Conservation (phyloP, 225 moss, liverwort and hornwort species). For the Pseudoscleropodium purum region DNA sequence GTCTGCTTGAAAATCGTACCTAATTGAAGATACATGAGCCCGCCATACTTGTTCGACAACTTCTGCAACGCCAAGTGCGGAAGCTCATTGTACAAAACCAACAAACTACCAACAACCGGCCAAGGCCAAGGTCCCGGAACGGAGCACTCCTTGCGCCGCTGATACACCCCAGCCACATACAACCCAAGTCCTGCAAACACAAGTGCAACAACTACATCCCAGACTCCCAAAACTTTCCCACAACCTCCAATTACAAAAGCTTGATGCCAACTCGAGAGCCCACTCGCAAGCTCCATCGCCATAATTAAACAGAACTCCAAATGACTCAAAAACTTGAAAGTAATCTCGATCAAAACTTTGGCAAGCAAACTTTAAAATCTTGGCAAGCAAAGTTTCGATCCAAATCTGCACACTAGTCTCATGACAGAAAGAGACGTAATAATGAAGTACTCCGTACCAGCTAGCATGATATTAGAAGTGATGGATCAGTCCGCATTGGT, state of each 20-base stretch:
- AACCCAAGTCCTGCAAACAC: background rate
- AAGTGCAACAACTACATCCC: background rate
- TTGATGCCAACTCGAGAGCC: background rate
- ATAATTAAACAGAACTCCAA: background rate
- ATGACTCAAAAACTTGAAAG: background rate
- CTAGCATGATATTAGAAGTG: background rate
- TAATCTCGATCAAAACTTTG: background rate
- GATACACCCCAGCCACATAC: slow-evolving; percentile 2
- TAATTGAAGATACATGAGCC: slow-evolving; percentile 31
- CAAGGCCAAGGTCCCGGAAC: slow-evolving; percentile 29
- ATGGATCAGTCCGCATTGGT: background rate
- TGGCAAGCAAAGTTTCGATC: background rate
- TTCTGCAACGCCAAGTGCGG: slow-evolving; percentile 10
- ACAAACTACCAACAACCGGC: slow-evolving; percentile 14
- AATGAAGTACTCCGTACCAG: background rate
- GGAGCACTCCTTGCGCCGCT: background rate
- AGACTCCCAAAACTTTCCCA: background rate
- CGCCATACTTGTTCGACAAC: slow-evolving; percentile 15
- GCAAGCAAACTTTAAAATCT: background rate
- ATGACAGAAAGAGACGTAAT: background rate
- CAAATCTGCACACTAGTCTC: background rate
- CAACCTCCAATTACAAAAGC: background rate
- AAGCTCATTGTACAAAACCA: background rate
- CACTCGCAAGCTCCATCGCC: background rate
- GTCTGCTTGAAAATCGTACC: background rate